A percentile compares a stretch with the other conserved stretches of the same genome.
These are phyloP conservation scores for Aureobasidium sp. DNA, from an alignment of 2,329 filamentous ascomycete species.

Conservation along the genomic window DNA sequence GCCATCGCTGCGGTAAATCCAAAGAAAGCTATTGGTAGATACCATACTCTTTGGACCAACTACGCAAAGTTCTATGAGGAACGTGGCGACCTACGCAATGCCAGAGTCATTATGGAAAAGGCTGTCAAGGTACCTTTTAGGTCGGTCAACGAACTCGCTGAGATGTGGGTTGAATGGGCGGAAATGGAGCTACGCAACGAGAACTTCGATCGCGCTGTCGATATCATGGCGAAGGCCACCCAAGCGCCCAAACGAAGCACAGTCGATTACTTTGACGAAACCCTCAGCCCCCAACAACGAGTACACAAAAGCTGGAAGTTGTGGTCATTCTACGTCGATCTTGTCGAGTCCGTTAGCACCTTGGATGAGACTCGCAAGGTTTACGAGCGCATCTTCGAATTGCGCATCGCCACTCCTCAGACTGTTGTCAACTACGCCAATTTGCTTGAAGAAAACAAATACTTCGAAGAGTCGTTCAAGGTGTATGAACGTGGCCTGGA, in stretches of 20 bases:
- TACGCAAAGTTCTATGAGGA: conserved; percentile 97
- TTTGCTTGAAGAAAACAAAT: conserved; percentile 84
- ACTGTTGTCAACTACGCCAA: conserved; percentile 99
- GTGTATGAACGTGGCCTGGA: conserved; percentile 91
- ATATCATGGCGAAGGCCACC: conserved; percentile 94
- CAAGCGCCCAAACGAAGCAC: conserved; percentile 96
- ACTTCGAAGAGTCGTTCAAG: conserved; percentile 97
- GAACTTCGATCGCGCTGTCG: conserved; percentile 89
- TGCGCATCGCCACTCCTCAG: conserved; percentile 94
- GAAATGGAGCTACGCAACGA: conserved; percentile 96
- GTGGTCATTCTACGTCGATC: conserved; percentile 98
- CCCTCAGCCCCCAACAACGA: conserved; percentile 83
- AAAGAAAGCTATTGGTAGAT: conserved; percentile 87
- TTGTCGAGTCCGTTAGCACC: conserved; percentile 88
- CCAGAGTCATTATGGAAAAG: conserved; percentile 92
- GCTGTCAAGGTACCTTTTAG: conserved; percentile 97
- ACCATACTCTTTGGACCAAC: conserved; percentile 91
- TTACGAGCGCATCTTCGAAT: conserved; percentile 96
- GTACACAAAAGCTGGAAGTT: conserved; percentile 99
- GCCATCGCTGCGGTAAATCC: conserved; percentile 89
- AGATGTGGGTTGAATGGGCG: conserved; percentile 99
- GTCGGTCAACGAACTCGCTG: conserved; percentile 86
- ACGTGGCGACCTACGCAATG: conserved; percentile 73
- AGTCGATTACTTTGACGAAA: conserved; percentile 99
- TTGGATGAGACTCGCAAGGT: conserved; percentile 88